Evolutionary conservation across 2,329 filamentous ascomycete genomes (phyloP).

Genomic region (Pestalotiopsis sp.): DNA sequence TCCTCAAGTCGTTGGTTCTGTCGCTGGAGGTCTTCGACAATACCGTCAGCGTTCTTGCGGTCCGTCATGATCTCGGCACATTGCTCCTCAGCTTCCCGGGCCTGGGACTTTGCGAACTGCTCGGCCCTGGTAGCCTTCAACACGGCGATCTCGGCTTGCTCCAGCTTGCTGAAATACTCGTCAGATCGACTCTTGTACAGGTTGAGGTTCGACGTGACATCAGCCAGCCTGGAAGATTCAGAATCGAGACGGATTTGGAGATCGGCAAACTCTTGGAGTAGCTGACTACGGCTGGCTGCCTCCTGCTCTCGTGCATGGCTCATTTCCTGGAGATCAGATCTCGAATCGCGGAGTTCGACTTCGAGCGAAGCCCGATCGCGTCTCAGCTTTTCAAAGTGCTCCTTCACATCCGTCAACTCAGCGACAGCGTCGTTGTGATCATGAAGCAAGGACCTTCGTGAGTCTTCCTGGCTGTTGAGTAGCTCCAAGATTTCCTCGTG

Average conservation of each 20-base stretch:
- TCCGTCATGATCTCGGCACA: constrained; percentile 91
- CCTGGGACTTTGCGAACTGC: constrained; percentile 89
- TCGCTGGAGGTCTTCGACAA: constrained; percentile 86
- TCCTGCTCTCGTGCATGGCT: constrained; percentile 81
- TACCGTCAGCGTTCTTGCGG: constrained; percentile 83
- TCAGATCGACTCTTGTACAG: constrained; percentile 92
- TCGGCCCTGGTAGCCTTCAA: constrained; percentile 90
- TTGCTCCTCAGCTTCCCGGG: constrained; percentile 87
- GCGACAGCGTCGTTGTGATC: constrained; percentile 84
- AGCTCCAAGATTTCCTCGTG: constrained; percentile 94
- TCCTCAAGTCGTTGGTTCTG: constrained; percentile 90
- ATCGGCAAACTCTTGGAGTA: constrained; percentile 90
- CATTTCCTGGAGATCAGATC: constrained; percentile 83
- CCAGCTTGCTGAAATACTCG: constrained; percentile 95
- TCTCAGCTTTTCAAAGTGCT: constrained; percentile 83
- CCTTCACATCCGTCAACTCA: constrained; percentile 85
- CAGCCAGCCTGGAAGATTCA: constrained; percentile 81
- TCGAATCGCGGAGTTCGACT: constrained; percentile 82
- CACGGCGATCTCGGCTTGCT: constrained; percentile 94
- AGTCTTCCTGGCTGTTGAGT: constrained; percentile 91
- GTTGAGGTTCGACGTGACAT: constrained; percentile 81
- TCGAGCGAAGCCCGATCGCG: constrained; percentile 79
- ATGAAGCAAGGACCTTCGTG: constrained; percentile 77
- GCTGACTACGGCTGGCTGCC: constrained; percentile 80
- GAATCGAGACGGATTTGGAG: constrained; percentile 91